These are phyloP conservation scores for Lachnellula subtilissima DNA, from an alignment of 2,329 filamentous ascomycete genomes.

Conservation along the genomic window DNA sequence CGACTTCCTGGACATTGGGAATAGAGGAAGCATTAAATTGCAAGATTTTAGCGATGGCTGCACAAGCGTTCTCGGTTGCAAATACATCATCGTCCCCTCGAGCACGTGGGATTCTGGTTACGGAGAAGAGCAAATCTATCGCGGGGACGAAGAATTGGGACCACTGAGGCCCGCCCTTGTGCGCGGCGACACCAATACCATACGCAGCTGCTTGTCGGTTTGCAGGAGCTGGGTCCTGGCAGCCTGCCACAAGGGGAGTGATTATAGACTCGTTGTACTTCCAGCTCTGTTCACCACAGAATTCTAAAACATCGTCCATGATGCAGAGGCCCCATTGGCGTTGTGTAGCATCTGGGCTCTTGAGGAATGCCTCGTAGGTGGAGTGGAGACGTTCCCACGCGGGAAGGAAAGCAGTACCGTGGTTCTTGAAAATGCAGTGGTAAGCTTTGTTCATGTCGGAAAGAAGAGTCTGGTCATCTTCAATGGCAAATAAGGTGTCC, in stretches of 20 bases:
- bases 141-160: constrained; percentile 78
- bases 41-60: constrained; percentile 93
- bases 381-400: constrained; percentile 81
- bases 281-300: constrained; percentile 85
- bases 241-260: constrained; percentile 78
- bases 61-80: constrained; percentile 95
- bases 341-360: constrained; percentile 78
- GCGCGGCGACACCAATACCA: constrained; percentile 90
- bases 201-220: constrained; percentile 96
- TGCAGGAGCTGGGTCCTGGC: constrained; percentile 78
- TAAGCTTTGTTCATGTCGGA: constrained; percentile 99
- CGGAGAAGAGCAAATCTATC: constrained; percentile 78
- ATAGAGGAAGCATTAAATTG: constrained; percentile 82
- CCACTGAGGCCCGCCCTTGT: constrained; percentile 84
- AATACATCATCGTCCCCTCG: constrained; percentile 91
- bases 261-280: constrained; percentile 83
- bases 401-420: constrained; percentile 76
- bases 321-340: constrained; percentile 99
- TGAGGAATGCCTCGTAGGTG: constrained; percentile 82
- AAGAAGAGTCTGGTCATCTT: constrained; percentile 93
- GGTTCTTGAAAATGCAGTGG: constrained; percentile 98
- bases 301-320: constrained; percentile 96
- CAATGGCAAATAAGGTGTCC: constrained; percentile 83
- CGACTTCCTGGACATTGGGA: constrained; percentile 68
- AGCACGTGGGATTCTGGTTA: constrained; percentile 73